A percentile compares a stretch with the other conserved stretches of the same genome.
Conservation (phyloP, 2,329 filamentous ascomycete species). For the Penicillium hesseltinei region DNA sequence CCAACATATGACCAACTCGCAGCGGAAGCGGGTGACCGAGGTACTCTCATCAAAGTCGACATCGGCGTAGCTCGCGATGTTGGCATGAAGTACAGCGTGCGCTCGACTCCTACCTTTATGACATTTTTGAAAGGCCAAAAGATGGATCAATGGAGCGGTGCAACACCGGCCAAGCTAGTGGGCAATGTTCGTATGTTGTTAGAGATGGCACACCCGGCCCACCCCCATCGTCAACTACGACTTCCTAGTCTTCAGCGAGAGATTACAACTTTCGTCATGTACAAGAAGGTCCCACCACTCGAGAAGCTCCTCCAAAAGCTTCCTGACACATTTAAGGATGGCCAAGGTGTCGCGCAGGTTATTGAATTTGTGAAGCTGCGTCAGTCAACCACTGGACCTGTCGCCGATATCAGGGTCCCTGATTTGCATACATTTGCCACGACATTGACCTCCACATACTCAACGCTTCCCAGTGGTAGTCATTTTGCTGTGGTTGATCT, state of each 20-base stretch:
- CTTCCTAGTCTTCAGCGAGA: slow-evolving; percentile 68
- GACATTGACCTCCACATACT: slow-evolving; percentile 58
- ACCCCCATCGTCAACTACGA: slow-evolving; percentile 70
- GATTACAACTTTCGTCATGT: slow-evolving; percentile 68
- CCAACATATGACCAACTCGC: slow-evolving; percentile 79
- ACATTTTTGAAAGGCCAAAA: slow-evolving; percentile 76
- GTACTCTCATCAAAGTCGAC: slow-evolving; percentile 79
- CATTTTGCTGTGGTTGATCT: slow-evolving; percentile 86
- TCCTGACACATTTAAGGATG: slow-evolving; percentile 55
- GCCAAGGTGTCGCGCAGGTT: slow-evolving; percentile 62
- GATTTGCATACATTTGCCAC: slow-evolving; percentile 64
- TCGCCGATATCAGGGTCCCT: slow-evolving; percentile 68
- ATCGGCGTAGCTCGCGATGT: slow-evolving; percentile 65
- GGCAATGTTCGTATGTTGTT: slow-evolving; percentile 72
- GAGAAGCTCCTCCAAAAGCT: slow-evolving; percentile 80
- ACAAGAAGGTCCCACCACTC: slow-evolving; percentile 75
- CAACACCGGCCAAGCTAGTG: slow-evolving; percentile 65
- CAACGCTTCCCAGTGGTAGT: slow-evolving; percentile 58
- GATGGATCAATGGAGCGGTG: slow-evolving; percentile 77
- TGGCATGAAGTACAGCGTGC: slow-evolving; percentile 64
- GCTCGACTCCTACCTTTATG: slow-evolving; percentile 83
- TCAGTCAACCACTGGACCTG: slow-evolving; percentile 53
- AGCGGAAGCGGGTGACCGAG: slow-evolving; percentile 65
- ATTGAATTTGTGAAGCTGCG: slow-evolving; percentile 65
- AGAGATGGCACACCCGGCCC: slow-evolving; percentile 70